These are phyloP conservation scores for Penicillium sclerotigenum DNA, from an alignment of 2,329 filamentous ascomycete species.

Conservation along the genomic window DNA sequence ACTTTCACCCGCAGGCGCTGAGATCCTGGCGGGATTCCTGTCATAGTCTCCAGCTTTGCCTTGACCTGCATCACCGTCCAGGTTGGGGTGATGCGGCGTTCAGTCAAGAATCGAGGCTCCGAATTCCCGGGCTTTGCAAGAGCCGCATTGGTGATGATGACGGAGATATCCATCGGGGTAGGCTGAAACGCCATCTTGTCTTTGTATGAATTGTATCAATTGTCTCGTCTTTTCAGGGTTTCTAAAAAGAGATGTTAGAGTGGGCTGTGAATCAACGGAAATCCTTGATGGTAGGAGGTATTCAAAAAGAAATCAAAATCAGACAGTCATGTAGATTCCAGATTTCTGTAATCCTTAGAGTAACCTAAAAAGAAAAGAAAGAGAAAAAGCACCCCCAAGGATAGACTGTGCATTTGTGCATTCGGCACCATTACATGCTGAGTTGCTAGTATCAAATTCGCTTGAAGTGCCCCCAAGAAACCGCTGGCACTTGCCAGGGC, in stretches of 20 bases:
- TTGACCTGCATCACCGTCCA: constrained; percentile 87
- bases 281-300: background rate
- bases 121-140: constrained; percentile 13
- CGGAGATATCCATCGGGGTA: constrained; percentile 39
- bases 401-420: background rate
- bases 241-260: background rate
- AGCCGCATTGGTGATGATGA: constrained; percentile 37
- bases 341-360: background rate
- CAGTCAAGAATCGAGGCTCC: constrained; percentile 57
- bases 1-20: constrained; percentile 74
- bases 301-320: background rate
- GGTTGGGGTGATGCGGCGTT: constrained; percentile 86
- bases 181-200: constrained; percentile 36
- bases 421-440: background rate
- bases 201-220: background rate
- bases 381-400: background rate
- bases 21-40: constrained; percentile 76
- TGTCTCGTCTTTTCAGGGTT: background rate
- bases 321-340: background rate
- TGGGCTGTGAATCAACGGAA: background rate
- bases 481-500: background rate
- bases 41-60: constrained; percentile 84
- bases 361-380: background rate
- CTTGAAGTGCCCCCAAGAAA: background rate
- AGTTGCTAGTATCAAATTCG: constrained; percentile 9